A percentile compares a stretch with the other conserved stretches of the same genome.
Conservation (phyloP, 805 yeast species). For the Starmerella kuoi region DNA sequence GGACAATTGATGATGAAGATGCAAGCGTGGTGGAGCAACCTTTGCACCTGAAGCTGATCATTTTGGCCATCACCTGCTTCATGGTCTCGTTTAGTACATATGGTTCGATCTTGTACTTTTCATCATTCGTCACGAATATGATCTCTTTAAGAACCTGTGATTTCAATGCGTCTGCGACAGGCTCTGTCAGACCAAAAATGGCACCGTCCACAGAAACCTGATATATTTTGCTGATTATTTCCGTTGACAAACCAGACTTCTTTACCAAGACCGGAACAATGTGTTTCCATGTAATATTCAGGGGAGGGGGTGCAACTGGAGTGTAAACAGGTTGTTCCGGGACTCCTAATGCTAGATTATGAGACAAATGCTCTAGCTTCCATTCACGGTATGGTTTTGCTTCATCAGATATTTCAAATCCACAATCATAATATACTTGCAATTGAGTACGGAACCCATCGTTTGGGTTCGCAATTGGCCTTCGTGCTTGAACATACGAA, state of each 20-base stretch:
- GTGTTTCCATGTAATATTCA: constrained; percentile 20
- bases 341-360: constrained; percentile 10
- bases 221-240: background rate
- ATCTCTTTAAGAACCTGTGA: constrained; percentile 1
- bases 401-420: constrained; percentile 26
- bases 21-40: constrained; percentile 69
- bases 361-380: constrained; percentile 28
- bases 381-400: constrained; percentile 32
- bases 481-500: constrained; percentile 60
- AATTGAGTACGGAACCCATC: constrained; percentile 64
- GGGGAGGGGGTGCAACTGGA: constrained; percentile 24
- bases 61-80: constrained; percentile 13
- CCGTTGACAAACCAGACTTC: background rate
- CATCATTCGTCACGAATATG: background rate
- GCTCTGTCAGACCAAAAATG: constrained; percentile 11
- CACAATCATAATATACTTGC: constrained; percentile 41
- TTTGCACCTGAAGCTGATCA: constrained; percentile 49
- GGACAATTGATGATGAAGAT: constrained; percentile 44
- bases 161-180: constrained; percentile 7
- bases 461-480: constrained; percentile 56
- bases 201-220: constrained; percentile 8
- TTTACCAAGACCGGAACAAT: constrained; percentile 12
- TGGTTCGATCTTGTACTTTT: background rate
- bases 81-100: constrained; percentile 8
- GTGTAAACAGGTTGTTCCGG: constrained; percentile 29